Evolutionary conservation across 805 yeast species (phyloP).

Genomic region (Lachancea meyersii): DNA sequence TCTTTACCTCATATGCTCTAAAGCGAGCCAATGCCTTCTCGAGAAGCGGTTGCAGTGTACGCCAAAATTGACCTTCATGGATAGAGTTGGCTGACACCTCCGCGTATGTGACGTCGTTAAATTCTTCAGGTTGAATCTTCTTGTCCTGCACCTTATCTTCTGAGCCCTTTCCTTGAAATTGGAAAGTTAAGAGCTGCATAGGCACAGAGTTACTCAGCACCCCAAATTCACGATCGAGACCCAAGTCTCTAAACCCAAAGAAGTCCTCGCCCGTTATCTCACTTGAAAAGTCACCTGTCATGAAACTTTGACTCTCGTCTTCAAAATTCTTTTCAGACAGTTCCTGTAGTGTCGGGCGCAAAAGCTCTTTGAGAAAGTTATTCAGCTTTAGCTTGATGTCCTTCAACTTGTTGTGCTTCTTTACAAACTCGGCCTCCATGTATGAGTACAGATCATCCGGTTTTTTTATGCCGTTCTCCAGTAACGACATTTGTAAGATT

Average conservation of each 20-base stretch:
- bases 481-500: slow-evolving; percentile 55
- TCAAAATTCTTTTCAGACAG: slow-evolving; percentile 70
- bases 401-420: slow-evolving; percentile 60
- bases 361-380: slow-evolving; percentile 64
- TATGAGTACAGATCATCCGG: slow-evolving; percentile 72
- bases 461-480: slow-evolving; percentile 81
- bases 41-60: slow-evolving; percentile 50
- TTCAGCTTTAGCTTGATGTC: slow-evolving; percentile 66
- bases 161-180: slow-evolving; percentile 59
- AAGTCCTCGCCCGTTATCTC: slow-evolving; percentile 91
- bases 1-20: slow-evolving; percentile 38
- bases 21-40: slow-evolving; percentile 39
- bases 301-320: slow-evolving; percentile 89
- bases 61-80: slow-evolving; percentile 44
- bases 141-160: slow-evolving; percentile 49
- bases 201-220: slow-evolving; percentile 82
- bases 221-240: slow-evolving; percentile 87
- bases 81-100: slow-evolving; percentile 49
- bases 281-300: slow-evolving; percentile 89
- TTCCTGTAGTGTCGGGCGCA: slow-evolving; percentile 73
- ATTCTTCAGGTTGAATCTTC: slow-evolving; percentile 56
- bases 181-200: slow-evolving; percentile 59
- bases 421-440: slow-evolving; percentile 62
- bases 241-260: slow-evolving; percentile 93
- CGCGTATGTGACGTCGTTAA: slow-evolving; percentile 49